These are phyloP conservation scores for Claviceps arundinis DNA, from an alignment of 2,329 filamentous ascomycete genomes.

Conservation along the genomic window DNA sequence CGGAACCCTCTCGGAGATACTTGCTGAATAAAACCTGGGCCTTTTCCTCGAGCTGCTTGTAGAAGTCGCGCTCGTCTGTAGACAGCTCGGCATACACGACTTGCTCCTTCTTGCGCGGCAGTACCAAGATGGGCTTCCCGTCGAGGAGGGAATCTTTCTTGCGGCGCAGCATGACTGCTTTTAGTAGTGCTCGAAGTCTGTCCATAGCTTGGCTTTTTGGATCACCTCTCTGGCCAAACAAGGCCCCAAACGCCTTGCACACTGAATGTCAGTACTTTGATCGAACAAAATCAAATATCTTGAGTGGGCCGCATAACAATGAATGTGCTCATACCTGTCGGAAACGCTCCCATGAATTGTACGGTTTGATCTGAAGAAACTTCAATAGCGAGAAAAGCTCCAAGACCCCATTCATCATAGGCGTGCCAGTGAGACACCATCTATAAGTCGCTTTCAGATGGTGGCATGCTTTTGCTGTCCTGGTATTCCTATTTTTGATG, in stretches of 20 bases:
- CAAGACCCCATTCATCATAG: constrained; percentile 74
- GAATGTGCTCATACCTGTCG: constrained; percentile 27
- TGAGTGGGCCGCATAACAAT: neutral
- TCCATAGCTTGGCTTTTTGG: constrained; percentile 52
- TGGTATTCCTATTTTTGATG: constrained; percentile 67
- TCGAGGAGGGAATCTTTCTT: constrained; percentile 70
- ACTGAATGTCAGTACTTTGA: constrained; percentile 5
- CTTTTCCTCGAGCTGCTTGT: constrained; percentile 57
- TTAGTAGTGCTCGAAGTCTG: constrained; percentile 61
- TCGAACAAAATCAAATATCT: neutral
- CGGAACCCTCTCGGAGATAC: constrained; percentile 54
- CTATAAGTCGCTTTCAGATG: constrained; percentile 53
- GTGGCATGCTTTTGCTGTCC: constrained; percentile 55
- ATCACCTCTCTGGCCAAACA: constrained; percentile 27
- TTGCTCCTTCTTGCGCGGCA: constrained; percentile 65
- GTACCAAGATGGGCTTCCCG: constrained; percentile 64
- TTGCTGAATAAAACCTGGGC: constrained; percentile 63
- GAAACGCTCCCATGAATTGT: constrained; percentile 52
- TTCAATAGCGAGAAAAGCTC: constrained; percentile 68
- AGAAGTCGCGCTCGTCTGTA: constrained; percentile 62
- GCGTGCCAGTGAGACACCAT: constrained; percentile 74
- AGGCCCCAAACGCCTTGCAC: constrained; percentile 24
- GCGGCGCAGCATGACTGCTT: constrained; percentile 68
- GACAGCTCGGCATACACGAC: constrained; percentile 62
- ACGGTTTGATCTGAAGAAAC: constrained; percentile 67